Conservation (phyloP, 371 early-diverging fungal genomes). For the Umbelopsis sp. region DNA sequence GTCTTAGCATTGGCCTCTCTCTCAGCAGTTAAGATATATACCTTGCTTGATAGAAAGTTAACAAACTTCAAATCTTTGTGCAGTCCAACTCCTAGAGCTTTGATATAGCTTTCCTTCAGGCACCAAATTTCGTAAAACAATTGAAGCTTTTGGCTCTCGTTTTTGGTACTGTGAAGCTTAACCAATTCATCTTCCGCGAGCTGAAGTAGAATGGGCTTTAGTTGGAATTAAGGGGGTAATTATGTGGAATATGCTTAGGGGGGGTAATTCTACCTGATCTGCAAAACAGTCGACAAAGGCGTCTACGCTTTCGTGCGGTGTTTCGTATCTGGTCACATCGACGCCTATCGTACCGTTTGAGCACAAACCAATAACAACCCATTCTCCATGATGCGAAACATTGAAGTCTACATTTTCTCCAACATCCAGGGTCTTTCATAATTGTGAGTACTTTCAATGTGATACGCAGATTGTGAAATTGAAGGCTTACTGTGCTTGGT, state of each 20-base stretch:
- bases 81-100: constrained; percentile 64
- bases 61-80: constrained; percentile 44
- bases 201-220: constrained; percentile 22
- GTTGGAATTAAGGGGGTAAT: background rate
- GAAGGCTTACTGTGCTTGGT: constrained; percentile 11
- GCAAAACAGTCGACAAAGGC: constrained; percentile 37
- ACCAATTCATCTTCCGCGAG: constrained; percentile 38
- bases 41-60: constrained; percentile 36
- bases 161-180: constrained; percentile 23
- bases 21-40: background rate
- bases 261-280: constrained; percentile 33
- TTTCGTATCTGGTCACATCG: constrained; percentile 51
- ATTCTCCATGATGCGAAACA: constrained; percentile 69
- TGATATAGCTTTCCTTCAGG: constrained; percentile 66
- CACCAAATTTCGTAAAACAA: constrained; percentile 61
- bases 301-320: constrained; percentile 32
- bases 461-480: background rate
- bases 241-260: background rate
- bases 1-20: background rate
- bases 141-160: constrained; percentile 29
- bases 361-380: constrained; percentile 55
- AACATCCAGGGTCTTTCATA: constrained; percentile 9
- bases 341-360: constrained; percentile 46
- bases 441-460: background rate
- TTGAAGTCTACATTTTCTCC: constrained; percentile 45